Evolutionary conservation across 2,329 filamentous ascomycete genomes (phyloP).

Genomic region (Chrysoporthe puriensis): DNA sequence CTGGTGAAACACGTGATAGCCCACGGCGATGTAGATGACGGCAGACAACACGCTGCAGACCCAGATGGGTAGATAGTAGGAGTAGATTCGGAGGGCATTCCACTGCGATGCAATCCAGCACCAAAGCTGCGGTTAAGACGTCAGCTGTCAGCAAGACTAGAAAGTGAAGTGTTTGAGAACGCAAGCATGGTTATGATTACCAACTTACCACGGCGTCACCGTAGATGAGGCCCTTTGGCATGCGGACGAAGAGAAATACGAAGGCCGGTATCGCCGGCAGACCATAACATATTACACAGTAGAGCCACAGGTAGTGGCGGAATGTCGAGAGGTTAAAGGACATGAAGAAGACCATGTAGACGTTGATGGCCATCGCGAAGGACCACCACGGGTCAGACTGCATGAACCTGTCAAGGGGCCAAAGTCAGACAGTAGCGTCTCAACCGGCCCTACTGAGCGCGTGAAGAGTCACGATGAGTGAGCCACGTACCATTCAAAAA

Average conservation of each 20-base stretch:
- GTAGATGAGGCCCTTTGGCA: constrained; percentile 48
- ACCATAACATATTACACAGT: constrained; percentile 72
- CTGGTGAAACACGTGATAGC: constrained; percentile 63
- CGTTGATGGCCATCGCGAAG: constrained; percentile 81
- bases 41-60: constrained; percentile 59
- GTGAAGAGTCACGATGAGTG: background rate
- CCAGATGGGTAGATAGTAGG: constrained; percentile 66
- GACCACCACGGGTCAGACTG: constrained; percentile 78
- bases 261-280: constrained; percentile 70
- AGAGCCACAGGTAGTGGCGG: constrained; percentile 71
- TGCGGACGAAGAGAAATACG: constrained; percentile 62
- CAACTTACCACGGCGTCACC: constrained; percentile 59
- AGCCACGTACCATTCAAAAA: constrained; percentile 67
- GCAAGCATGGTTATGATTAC: background rate
- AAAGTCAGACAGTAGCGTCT: background rate
- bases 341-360: constrained; percentile 70
- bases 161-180: constrained; percentile 3
- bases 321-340: constrained; percentile 69
- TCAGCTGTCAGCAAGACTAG: background rate
- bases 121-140: constrained; percentile 53
- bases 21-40: constrained; percentile 60
- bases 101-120: constrained; percentile 62
- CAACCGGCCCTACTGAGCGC: background rate
- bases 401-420: constrained; percentile 66
- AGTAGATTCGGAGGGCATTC: constrained; percentile 61